These are phyloP conservation scores for Apophysomyces elegans DNA, from an alignment of 371 early-diverging fungal genomes.

Conservation along the genomic window DNA sequence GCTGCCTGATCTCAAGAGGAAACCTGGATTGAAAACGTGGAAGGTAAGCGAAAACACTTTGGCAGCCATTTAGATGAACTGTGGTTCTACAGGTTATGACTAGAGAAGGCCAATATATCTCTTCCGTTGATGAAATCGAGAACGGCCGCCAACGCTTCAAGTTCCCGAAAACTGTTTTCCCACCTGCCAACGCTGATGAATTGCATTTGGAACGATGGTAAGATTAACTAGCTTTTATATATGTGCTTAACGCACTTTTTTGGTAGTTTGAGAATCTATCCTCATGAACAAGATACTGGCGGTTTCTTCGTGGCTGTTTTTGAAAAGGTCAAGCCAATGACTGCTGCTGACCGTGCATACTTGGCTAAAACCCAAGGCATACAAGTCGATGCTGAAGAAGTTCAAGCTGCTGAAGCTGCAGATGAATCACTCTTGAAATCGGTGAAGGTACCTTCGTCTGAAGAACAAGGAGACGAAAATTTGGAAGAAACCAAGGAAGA, in stretches of 20 bases:
- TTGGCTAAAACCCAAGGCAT: constrained; percentile 31
- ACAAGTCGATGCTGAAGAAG: constrained; percentile 19
- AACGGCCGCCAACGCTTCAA: constrained; percentile 48
- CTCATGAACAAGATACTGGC: constrained; percentile 98
- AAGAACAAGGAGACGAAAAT: constrained; percentile 7
- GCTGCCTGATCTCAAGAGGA: constrained; percentile 77
- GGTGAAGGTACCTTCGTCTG: constrained; percentile 12
- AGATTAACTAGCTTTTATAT: constrained; percentile 17
- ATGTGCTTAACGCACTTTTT: neutral
- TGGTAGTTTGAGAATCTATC: constrained; percentile 87
- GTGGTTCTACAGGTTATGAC: constrained; percentile 40
- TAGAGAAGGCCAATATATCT: constrained; percentile 60
- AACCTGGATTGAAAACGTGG: constrained; percentile 85
- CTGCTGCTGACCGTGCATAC: constrained; percentile 54
- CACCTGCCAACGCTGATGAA: constrained; percentile 71
- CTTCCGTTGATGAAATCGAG: constrained; percentile 61
- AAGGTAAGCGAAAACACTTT: constrained; percentile 58
- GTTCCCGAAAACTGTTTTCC: constrained; percentile 69
- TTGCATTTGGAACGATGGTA: constrained; percentile 84
- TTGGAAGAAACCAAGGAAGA: constrained; percentile 6
- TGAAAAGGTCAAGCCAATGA: constrained; percentile 77
- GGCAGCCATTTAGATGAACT: neutral
- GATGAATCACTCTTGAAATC: constrained; percentile 33
- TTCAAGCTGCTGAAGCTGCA: constrained; percentile 32
- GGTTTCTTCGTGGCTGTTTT: constrained; percentile 99